phyloP scores from a whole-genome alignment of 192 early-diverging fungal species.

The Coemansia sp. region DNA sequence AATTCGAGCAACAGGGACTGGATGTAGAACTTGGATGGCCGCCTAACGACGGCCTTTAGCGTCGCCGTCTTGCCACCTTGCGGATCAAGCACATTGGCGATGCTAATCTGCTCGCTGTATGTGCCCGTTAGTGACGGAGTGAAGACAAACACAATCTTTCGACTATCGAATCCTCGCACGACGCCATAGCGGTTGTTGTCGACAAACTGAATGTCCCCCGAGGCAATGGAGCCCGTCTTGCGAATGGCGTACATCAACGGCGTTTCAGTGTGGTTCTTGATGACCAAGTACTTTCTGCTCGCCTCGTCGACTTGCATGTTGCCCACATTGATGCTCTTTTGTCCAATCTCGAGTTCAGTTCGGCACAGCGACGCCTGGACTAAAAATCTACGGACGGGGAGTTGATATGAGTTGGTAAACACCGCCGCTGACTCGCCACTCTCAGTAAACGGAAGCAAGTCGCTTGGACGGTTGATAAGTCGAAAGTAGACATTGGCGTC shows the following conservation, averaged over 20 bases:
- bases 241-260: constrained; percentile 88
- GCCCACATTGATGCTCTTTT: constrained; percentile 98
- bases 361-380: constrained; percentile 81
- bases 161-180: constrained; percentile 86
- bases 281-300: constrained; percentile 81
- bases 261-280: constrained; percentile 89
- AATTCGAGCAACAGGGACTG: constrained; percentile 74
- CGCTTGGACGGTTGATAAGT: constrained; percentile 83
- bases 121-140: constrained; percentile 85
- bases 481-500: constrained; percentile 77
- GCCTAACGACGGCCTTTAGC: constrained; percentile 88
- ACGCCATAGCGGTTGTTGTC: constrained; percentile 81
- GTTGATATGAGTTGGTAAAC: constrained; percentile 34
- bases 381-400: constrained; percentile 88
- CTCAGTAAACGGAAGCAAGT: constrained; percentile 77
- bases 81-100: constrained; percentile 89
- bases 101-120: constrained; percentile 81
- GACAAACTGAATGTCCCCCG: constrained; percentile 79
- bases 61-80: constrained; percentile 75
- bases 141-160: constrained; percentile 92
- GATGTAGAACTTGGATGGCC: constrained; percentile 86
- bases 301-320: constrained; percentile 80
- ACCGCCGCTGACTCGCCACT: constrained; percentile 36
- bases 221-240: constrained; percentile 94
- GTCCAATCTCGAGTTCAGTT: constrained; percentile 89